Conservation (phyloP, 495 filamentous ascomycete species). For the Trichoderma erinaceum region DNA sequence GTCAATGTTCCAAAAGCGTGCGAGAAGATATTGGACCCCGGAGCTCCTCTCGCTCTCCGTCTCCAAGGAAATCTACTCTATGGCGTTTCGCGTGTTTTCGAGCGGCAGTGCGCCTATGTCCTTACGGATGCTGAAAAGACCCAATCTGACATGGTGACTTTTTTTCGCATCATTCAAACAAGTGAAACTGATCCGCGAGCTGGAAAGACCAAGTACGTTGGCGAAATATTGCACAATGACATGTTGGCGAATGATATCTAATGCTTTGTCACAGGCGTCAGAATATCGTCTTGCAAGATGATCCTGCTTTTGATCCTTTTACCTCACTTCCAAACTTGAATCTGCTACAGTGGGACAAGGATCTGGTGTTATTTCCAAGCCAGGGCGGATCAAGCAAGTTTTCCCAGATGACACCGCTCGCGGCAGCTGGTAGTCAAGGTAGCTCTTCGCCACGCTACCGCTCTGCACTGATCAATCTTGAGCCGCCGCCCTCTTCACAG, state of each 20-base stretch:
- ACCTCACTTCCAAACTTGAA: slow-evolving; percentile 51
- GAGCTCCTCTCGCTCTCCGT: slow-evolving; percentile 83
- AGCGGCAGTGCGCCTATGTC: slow-evolving; percentile 80
- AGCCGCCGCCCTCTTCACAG: slow-evolving; percentile 23
- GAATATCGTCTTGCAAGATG: slow-evolving; percentile 72
- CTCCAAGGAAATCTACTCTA: slow-evolving; percentile 88
- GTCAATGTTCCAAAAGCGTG: slow-evolving; percentile 86
- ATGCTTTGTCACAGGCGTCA: slow-evolving; percentile 52
- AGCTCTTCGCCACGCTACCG: slow-evolving; percentile 1
- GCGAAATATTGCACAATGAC: not conserved
- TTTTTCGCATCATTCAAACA: slow-evolving; percentile 45
- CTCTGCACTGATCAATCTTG: slow-evolving; percentile 23
- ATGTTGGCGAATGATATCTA: not conserved
- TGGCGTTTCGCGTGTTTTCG: slow-evolving; percentile 77
- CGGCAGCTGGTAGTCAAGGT: slow-evolving; percentile 14
- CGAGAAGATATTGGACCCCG: slow-evolving; percentile 73
- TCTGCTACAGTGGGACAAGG: slow-evolving; percentile 29
- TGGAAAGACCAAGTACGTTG: slow-evolving; percentile 62
- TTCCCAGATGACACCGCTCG: slow-evolving; percentile 29
- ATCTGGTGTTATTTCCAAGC: slow-evolving; percentile 18
- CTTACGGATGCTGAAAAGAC: slow-evolving; percentile 72
- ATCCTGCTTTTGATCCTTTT: slow-evolving; percentile 79
- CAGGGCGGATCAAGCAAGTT: slow-evolving; percentile 32
- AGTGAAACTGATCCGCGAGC: slow-evolving; percentile 63
- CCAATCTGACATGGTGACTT: slow-evolving; percentile 61